Conservation (phyloP, 805 yeast species). For the Kodamaea kakaduensis region DNA sequence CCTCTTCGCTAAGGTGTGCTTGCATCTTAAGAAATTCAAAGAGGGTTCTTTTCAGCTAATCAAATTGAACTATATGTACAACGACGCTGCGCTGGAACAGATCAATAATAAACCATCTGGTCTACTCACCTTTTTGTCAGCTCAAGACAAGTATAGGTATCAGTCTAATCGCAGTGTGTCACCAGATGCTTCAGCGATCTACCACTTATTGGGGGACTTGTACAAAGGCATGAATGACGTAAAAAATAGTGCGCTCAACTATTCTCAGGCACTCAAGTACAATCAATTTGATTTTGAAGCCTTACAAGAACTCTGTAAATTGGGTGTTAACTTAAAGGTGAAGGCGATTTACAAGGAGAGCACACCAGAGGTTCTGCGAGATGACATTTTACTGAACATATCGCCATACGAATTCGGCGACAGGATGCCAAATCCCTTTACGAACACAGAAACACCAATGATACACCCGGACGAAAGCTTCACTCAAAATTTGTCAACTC, state of each 20-base stretch:
- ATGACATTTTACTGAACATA: constrained; percentile 5
- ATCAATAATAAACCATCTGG: neutral
- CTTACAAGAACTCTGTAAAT: constrained; percentile 64
- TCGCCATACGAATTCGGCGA: constrained; percentile 7
- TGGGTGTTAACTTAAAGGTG: constrained; percentile 68
- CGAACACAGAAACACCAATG: constrained; percentile 25
- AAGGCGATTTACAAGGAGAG: constrained; percentile 45
- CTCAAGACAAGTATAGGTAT: constrained; percentile 28
- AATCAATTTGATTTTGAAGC: constrained; percentile 90
- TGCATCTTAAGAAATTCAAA: constrained; percentile 47
- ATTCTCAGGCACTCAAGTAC: constrained; percentile 61
- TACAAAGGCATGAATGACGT: constrained; percentile 55
- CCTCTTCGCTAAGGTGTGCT: constrained; percentile 66
- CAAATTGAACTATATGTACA: constrained; percentile 28
- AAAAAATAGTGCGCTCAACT: constrained; percentile 62
- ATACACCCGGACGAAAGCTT: constrained; percentile 23
- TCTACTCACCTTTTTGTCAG: constrained; percentile 17
- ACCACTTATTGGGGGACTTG: constrained; percentile 66
- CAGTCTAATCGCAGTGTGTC: constrained; percentile 34
- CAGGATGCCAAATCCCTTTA: constrained; percentile 27
- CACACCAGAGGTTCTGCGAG: constrained; percentile 6
- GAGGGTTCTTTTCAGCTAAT: constrained; percentile 56
- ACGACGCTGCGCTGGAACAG: constrained; percentile 17
- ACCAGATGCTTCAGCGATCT: constrained; percentile 72
- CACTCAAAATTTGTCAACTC: constrained; percentile 26